phyloP scores from a whole-genome alignment of 805 yeast species.

The Candida nemodendra region DNA sequence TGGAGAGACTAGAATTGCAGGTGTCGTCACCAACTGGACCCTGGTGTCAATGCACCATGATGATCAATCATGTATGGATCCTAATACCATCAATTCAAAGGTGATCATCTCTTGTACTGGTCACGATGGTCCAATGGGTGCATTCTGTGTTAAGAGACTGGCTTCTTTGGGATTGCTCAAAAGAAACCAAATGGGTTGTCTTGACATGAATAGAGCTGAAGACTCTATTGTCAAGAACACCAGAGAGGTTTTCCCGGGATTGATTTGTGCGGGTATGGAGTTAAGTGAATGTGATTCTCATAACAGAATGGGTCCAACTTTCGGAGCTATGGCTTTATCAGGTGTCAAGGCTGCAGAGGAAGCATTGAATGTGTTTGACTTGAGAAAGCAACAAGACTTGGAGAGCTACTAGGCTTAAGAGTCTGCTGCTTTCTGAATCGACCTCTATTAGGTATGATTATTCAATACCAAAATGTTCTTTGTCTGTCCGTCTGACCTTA shows the following conservation, averaged over 20 bases:
- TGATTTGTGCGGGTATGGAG: conserved; percentile 75
- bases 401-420: conserved; percentile 14
- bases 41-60: conserved; percentile 73
- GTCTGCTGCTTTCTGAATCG: neutral
- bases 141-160: conserved; percentile 71
- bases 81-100: conserved; percentile 67
- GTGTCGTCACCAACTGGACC: conserved; percentile 85
- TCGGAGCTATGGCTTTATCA: conserved; percentile 76
- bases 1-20: conserved; percentile 66
- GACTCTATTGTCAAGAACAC: conserved; percentile 71
- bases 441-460: too few species aligned
- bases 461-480: conserved; percentile 16
- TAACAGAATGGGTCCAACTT: conserved; percentile 83
- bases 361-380: conserved; percentile 31
- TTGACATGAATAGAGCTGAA: conserved; percentile 77
- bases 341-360: conserved; percentile 78
- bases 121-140: conserved; percentile 84
- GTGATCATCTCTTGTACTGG: conserved; percentile 74
- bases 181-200: conserved; percentile 69
- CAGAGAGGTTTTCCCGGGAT: conserved; percentile 62
- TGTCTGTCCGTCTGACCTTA: conserved; percentile 18
- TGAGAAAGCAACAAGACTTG: conserved; percentile 27
- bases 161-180: conserved; percentile 46
- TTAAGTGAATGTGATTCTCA: conserved; percentile 73
- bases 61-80: conserved; percentile 79